Evolutionary conservation across 2,329 filamentous ascomycete genomes (phyloP).

Genomic region (Trichoderma aggressivum): DNA sequence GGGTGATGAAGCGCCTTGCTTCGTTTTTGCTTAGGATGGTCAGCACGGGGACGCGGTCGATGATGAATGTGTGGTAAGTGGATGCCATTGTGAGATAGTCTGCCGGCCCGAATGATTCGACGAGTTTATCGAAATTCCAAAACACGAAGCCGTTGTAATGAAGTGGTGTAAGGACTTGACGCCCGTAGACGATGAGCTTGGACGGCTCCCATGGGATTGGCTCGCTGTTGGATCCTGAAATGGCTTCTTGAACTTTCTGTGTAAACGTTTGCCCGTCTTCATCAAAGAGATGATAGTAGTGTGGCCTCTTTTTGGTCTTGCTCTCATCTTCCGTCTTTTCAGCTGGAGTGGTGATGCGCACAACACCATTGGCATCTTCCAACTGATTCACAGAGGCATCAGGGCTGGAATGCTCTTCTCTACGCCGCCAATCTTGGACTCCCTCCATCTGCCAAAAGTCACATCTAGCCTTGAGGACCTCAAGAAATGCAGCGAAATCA

Average conservation of each 20-base stretch:
- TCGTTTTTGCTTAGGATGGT: slow-evolving; percentile 72
- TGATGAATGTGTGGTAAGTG: slow-evolving; percentile 72
- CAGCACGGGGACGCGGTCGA: slow-evolving; percentile 67
- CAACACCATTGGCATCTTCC: background rate
- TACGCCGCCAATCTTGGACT: slow-evolving; percentile 65
- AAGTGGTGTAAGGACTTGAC: slow-evolving; percentile 56
- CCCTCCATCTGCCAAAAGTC: slow-evolving; percentile 85
- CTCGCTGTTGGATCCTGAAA: slow-evolving; percentile 22
- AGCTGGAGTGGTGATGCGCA: background rate
- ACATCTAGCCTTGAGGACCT: slow-evolving; percentile 72
- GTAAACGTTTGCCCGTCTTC: slow-evolving; percentile 32
- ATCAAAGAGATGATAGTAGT: slow-evolving; percentile 30
- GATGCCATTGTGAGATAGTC: slow-evolving; percentile 82
- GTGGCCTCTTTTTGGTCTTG: slow-evolving; percentile 27
- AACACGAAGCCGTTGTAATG: slow-evolving; percentile 56
- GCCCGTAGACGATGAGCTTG: slow-evolving; percentile 57
- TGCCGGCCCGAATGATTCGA: slow-evolving; percentile 67
- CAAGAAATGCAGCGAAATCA: slow-evolving; percentile 73
- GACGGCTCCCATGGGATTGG: slow-evolving; percentile 41
- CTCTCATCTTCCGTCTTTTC: background rate
- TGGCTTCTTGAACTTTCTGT: slow-evolving; percentile 23
- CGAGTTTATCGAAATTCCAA: slow-evolving; percentile 68
- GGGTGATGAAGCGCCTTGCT: slow-evolving; percentile 73
- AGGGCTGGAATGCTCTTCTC: slow-evolving; percentile 39
- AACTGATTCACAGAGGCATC: background rate